Evolutionary conservation across 2,329 filamentous ascomycete species (phyloP), one percentile per base, ranked within the genome.

Genomic region (Domatiomyces catenatus): DNA sequence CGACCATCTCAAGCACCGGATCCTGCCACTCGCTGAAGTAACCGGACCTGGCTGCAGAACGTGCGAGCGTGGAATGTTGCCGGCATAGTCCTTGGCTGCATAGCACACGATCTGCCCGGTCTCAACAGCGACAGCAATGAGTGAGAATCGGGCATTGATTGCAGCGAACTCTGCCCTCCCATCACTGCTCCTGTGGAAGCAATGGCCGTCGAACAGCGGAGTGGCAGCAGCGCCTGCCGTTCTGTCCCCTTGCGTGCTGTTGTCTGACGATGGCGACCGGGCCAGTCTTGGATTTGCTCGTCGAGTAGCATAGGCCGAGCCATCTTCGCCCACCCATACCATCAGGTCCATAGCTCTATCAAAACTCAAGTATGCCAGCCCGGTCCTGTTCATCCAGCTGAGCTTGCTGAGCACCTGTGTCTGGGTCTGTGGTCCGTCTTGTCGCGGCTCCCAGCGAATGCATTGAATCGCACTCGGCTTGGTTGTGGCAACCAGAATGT

Each of bases 391-490:
- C 19, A 95, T 69, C 83, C 88, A 94, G 46, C 77, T 70, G 80
- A 95, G 94, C 49, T 85, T 83, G 61, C 82, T 89, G 54, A 96
- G 71, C 6, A 96, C 75, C 66, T 96, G 89, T 0, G 92, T 95
- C 58, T 80, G 88, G 2, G 89, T 95, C 67, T 96, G 90, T 54
- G 77, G 83, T 18, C 86, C 85, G 32, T 75, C 77, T 57, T 76
- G 83, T 63, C 94, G 89, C 1, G 89, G 85, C 0, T 83, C 84
- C 92, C 92, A 98, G 52, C 85, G 80, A 59, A 98, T 96, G 67
- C 89, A 95, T 66, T 98, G 92, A 15, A 96, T 80, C n/a, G 92
- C 90, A 0, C 89, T 83, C 2, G 92, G 92, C 62, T 92, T 94
- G 51, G 80, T 75, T 0, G 92, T 98, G 3, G 92, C 86, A 48